Conservation (phyloP, 352 stramenopile species). For the Hyphochytrium catenoides region DNA sequence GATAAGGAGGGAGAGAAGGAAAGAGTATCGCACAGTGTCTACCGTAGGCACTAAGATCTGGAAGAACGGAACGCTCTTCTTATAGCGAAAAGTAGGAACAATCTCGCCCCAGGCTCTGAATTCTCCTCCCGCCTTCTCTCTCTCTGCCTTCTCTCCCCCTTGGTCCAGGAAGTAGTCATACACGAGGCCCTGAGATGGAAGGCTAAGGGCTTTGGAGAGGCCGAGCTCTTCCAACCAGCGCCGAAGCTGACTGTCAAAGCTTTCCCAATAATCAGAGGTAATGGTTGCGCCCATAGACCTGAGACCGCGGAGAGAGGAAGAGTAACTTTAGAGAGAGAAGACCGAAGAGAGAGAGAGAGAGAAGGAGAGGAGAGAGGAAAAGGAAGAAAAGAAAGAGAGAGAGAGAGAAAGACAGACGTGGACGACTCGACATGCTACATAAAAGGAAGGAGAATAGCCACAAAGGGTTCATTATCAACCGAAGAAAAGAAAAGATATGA, state of each 20-base stretch:
- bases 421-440: too few species aligned
- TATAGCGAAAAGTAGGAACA: slow-evolving; percentile 38
- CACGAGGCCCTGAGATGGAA: slow-evolving; percentile 29
- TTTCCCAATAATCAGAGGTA: slow-evolving; percentile 4
- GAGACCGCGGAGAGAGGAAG: too few species aligned
- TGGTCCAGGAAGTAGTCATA: slow-evolving; percentile 70
- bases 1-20: slow-evolving; percentile 22
- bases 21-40: slow-evolving; percentile 40
- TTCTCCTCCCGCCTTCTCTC: slow-evolving; percentile 14
- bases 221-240: slow-evolving; percentile 14
- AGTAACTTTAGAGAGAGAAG: too few species aligned
- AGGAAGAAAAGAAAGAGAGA: too few species aligned
- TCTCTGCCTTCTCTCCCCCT: too few species aligned
- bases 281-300: too few species aligned
- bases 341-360: too few species aligned
- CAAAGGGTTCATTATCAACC: too few species aligned
- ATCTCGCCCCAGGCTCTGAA: slow-evolving; percentile 30
- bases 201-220: slow-evolving; percentile 15
- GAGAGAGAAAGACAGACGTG: too few species aligned
- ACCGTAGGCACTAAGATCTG: slow-evolving; percentile 49
- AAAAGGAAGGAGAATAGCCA: too few species aligned
- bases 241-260: slow-evolving; percentile 14
- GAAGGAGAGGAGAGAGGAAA: too few species aligned
- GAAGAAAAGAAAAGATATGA: too few species aligned
- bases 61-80: slow-evolving; percentile 25